Conservation (phyloP, 2,329 filamentous ascomycete species). For the Aspergillus udagawae region DNA sequence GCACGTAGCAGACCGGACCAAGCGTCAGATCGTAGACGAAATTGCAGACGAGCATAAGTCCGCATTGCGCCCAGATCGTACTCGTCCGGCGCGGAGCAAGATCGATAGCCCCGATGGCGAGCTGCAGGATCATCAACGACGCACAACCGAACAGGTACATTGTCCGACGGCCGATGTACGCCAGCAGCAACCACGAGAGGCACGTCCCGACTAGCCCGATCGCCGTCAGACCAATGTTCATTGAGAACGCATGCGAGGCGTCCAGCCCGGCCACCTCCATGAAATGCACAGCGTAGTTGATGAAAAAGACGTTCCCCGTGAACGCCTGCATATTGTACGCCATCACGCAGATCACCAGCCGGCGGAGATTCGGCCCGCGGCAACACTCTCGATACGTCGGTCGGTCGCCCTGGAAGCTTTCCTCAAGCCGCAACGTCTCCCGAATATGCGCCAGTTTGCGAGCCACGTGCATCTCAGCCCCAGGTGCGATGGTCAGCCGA, state of each 20-base stretch:
- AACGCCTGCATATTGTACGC: constrained; percentile 29
- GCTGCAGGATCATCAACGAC: constrained; percentile 30
- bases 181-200: constrained; percentile 39
- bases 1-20: constrained; percentile 51
- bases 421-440: constrained; percentile 24
- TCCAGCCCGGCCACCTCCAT: constrained; percentile 31
- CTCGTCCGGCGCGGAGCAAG: constrained; percentile 28
- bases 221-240: constrained; percentile 41
- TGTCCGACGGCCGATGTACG: constrained; percentile 35
- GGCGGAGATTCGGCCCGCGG: constrained; percentile 25
- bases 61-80: constrained; percentile 39
- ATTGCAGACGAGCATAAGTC: constrained; percentile 29
- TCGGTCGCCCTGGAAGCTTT: constrained; percentile 12
- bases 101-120: constrained; percentile 39
- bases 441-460: constrained; percentile 25
- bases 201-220: constrained; percentile 42
- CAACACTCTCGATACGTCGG: constrained; percentile 20
- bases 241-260: constrained; percentile 21
- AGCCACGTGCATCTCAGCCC: constrained; percentile 11
- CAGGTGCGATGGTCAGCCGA: constrained; percentile 13
- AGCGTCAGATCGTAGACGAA: constrained; percentile 53
- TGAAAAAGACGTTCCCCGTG: constrained; percentile 24
- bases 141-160: constrained; percentile 39
- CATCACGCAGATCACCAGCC: constrained; percentile 23
- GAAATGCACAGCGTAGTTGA: constrained; percentile 30